Base-by-base conservation (phyloP, 208 protist species). In the Phytomonas sp. region DNA sequence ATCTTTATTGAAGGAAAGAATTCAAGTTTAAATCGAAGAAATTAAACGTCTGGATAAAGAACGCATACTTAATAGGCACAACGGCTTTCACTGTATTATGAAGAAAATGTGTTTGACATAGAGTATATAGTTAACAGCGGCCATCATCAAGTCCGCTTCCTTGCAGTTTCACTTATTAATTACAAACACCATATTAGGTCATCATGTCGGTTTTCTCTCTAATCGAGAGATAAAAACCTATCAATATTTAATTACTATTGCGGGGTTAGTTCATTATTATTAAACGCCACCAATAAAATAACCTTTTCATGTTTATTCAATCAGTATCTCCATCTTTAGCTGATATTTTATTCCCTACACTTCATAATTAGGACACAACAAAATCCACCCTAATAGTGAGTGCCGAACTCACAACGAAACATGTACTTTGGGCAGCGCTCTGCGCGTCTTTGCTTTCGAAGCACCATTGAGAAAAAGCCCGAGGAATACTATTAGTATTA, bases 401-500 rank as follows among this genome's bases (percentile, higher is more conserved):
- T 46, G 7, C 2, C 40, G 40, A 46, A 46, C 40, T 20, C 40
- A 8, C 1, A 46, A 46, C 1, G 40, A 46, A 46, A 8, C 11
- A 23, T 9, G 15, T 0, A 15, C 11, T 46, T 46, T 46, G 40
- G 15, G n/a, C n/a, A n/a, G n/a, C n/a, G n/a, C n/a, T n/a, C n/a
- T n/a, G n/a, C n/a, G n/a, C n/a, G n/a, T n/a, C n/a, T n/a, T n/a
- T n/a, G n/a, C n/a, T n/a, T 72, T n/a, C 5, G 51, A 66, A 56
- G 43, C 23, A 60, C 2, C 36, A 26, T 46, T 65, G 15, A 32
- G 37, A 59, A 69, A 60, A 7, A 72, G 64, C 65, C 1, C 33
- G 9, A 62, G 67, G 15, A 70, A 76, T 65, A 60, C 66, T 26
- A 68, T 56, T 20, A 82, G 66, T 61, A 71, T 26, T 33, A 70